Conservation (phyloP, 108 stramenopile species). For the Cyclotella choctawhatcheeana region DNA sequence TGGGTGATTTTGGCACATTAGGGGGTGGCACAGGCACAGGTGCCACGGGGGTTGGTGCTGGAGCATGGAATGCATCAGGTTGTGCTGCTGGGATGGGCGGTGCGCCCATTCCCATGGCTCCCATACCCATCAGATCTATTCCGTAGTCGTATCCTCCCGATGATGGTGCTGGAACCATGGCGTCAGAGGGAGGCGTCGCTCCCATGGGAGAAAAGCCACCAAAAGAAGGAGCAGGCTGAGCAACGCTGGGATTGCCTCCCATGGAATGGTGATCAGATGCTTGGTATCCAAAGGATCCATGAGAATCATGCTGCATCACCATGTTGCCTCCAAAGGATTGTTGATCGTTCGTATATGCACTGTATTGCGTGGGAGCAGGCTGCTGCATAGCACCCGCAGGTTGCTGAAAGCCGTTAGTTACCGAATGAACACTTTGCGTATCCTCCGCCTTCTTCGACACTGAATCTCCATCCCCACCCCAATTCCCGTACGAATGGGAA, state of each 20-base stretch:
- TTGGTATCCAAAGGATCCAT: slow-evolving; percentile 7
- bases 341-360: neutral
- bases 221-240: neutral
- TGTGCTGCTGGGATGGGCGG: neutral
- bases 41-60: slow-evolving; percentile 18
- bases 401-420: neutral
- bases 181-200: neutral
- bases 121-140: slow-evolving; percentile 13
- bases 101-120: slow-evolving; percentile 15
- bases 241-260: neutral
- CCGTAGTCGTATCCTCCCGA: neutral
- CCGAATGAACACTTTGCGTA: neutral
- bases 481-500: slow-evolving; percentile 13
- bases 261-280: neutral
- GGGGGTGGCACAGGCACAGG: slow-evolving; percentile 28
- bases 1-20: slow-evolving; percentile 34
- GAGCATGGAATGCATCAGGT: neutral
- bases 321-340: neutral
- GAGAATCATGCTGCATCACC: neutral
- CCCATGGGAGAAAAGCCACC: neutral
- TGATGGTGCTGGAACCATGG: neutral
- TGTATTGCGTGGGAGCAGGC: slow-evolving; percentile 3
- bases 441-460: slow-evolving; percentile 3
- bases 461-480: neutral
- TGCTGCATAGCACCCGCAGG: neutral